Evolutionary conservation across 2,329 filamentous ascomycete genomes (phyloP).

Genomic region (Metarhizium humberi): DNA sequence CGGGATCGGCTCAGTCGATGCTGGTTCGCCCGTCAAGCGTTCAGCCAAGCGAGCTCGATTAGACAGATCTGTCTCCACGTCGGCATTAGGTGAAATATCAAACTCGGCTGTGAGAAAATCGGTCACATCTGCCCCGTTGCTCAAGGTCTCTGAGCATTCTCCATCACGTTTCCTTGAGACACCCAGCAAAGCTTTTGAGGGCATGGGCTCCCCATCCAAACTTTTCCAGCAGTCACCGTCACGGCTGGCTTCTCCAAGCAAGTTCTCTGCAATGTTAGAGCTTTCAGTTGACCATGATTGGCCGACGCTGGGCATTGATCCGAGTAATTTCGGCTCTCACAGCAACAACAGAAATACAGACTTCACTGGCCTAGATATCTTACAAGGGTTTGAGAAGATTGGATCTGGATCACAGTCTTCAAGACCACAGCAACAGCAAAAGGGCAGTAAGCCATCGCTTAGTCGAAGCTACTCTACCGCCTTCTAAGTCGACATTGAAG

Average conservation of each 20-base stretch:
- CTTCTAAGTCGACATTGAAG: constrained; percentile 14
- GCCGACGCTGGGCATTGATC: constrained; percentile 23
- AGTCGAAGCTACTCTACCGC: constrained; percentile 22
- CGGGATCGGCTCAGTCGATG: constrained; percentile 37
- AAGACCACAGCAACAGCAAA: constrained; percentile 15
- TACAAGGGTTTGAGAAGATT: constrained; percentile 69
- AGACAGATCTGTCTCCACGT: constrained; percentile 54
- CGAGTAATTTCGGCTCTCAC: constrained; percentile 30
- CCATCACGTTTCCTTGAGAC: constrained; percentile 37
- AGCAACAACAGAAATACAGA: constrained; percentile 47
- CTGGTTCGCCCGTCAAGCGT: constrained; percentile 59
- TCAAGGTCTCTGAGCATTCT: constrained; percentile 37
- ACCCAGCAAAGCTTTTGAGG: constrained; percentile 48
- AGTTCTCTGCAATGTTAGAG: constrained; percentile 27
- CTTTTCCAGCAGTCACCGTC: constrained; percentile 27
- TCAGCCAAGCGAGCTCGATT: constrained; percentile 49
- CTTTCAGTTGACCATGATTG: constrained; percentile 30
- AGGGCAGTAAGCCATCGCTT: constrained; percentile 18
- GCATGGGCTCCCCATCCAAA: constrained; percentile 47
- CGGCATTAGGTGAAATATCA: constrained; percentile 52
- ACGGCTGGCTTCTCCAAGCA: constrained; percentile 39
- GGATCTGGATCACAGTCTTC: constrained; percentile 35
- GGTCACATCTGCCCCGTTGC: constrained; percentile 38
- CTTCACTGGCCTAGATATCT: constrained; percentile 56
- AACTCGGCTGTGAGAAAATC: constrained; percentile 42